Conservation (phyloP, 2,329 filamentous ascomycete genomes). For the Aureobasidium musti region DNA sequence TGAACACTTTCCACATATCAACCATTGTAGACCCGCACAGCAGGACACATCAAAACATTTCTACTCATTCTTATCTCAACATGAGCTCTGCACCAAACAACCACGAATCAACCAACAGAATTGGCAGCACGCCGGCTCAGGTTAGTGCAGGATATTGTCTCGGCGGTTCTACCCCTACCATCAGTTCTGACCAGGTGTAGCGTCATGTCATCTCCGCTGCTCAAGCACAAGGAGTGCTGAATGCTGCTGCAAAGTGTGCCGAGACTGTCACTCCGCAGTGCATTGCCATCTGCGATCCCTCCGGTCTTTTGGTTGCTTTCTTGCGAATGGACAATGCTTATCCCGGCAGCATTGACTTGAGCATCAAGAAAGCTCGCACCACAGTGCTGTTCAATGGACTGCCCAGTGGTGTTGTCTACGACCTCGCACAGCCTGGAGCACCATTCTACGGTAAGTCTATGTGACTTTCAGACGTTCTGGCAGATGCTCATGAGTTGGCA, state of each 20-base stretch:
- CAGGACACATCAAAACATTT: not conserved
- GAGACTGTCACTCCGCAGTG: constrained; percentile 34
- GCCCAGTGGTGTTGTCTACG: constrained; percentile 35
- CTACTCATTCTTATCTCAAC: not conserved
- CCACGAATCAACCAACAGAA: constrained; percentile 22
- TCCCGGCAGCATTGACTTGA: constrained; percentile 36
- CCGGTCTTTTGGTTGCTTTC: constrained; percentile 37
- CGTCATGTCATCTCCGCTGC: constrained; percentile 37
- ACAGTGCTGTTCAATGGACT: constrained; percentile 38
- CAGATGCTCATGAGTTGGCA: not conserved
- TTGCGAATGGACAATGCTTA: constrained; percentile 40
- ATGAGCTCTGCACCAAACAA: constrained; percentile 13
- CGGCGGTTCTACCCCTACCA: not conserved
- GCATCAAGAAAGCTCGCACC: constrained; percentile 39
- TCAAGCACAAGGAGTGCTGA: constrained; percentile 36
- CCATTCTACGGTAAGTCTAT: constrained; percentile 22
- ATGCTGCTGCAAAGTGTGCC: constrained; percentile 32
- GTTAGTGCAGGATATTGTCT: not conserved
- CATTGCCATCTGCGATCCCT: constrained; percentile 38
- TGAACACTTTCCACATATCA: constrained; percentile 5
- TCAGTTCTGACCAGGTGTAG: constrained; percentile 15
- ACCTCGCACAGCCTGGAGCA: constrained; percentile 35
- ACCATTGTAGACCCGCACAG: not conserved
- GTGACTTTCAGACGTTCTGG: not conserved
- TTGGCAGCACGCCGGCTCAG: constrained; percentile 24